Evolutionary conservation across 2,329 filamentous ascomycete genomes (phyloP), one percentile per base, ranked within the genome.

Genomic region (Calonectria pauciramosa): DNA sequence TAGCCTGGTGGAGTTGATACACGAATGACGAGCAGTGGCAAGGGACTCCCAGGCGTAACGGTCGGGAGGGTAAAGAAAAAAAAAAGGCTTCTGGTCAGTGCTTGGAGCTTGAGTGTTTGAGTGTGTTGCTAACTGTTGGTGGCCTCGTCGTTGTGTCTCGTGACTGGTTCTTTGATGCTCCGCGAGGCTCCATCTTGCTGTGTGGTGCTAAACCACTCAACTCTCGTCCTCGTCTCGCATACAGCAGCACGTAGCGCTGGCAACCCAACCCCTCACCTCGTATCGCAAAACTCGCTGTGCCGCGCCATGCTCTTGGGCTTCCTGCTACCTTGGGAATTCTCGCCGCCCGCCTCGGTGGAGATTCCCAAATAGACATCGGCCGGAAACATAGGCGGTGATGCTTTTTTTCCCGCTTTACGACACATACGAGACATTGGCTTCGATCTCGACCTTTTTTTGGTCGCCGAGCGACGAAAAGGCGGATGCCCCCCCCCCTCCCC

Each of bases 221-320:
- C 34, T 63, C 14, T 41, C 36, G 36, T 63, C 34, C 34, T 63
- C 56, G 56, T 63, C 56, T 63, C 36, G 56, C 56, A 63, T 63
- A 63, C 56, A 63, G 44, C 44, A 47, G 56, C 56, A 63, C n/a
- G 23, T 20, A 63, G 34, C 23, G 56, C 14, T 26, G 56, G 56
- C 34, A 32, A 32, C 34, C 56, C 56, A 63, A 41, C 52, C 54
- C 56, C 54, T 68, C 54, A 44, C 32, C 60, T 73, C 71, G 67
- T 73, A 70, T 73, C 64, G 28, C 56, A 44, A 65, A 54, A 60
- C 56, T 52, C 65, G 60, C 59, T 70, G 68, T 70, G 68, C 68
- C 68, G 68, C 28, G 52, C 59, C 32, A 56, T 59, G 26, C 49
- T 56, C 34, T 69, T 56, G 20, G 68, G 59, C 49, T 23, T 26